Evolutionary conservation across 306 rosid genomes (phyloP).

Genomic region (Citrullus amarus): DNA sequence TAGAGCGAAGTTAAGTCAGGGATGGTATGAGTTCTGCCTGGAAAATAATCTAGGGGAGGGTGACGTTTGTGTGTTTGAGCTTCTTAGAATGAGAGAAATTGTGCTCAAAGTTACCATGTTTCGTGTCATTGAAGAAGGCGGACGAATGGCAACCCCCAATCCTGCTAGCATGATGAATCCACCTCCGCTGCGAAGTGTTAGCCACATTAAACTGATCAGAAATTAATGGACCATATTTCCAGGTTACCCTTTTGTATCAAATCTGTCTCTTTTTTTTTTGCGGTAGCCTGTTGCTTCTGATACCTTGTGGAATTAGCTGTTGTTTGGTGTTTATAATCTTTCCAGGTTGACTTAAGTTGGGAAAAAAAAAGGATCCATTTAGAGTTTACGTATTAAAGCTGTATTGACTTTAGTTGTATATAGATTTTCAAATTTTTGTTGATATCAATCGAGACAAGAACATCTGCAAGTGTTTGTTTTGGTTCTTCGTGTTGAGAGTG

Average conservation of each 20-base stretch:
- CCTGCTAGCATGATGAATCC: slow-evolving; percentile 18
- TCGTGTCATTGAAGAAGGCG: slow-evolving; percentile 54
- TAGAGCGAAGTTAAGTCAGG: slow-evolving; percentile 91
- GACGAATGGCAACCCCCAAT: slow-evolving; percentile 26
- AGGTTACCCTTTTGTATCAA: slow-evolving; percentile 3
- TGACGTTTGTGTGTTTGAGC: slow-evolving; percentile 89
- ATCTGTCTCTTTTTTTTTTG: not conserved
- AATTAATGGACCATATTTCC: slow-evolving; percentile 23
- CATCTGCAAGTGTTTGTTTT: not conserved
- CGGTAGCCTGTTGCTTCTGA: slow-evolving; percentile 9
- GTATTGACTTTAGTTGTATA: slow-evolving; percentile 7
- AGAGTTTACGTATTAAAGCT: slow-evolving; percentile 2
- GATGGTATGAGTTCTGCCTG: slow-evolving; percentile 78
- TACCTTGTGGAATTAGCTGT: not conserved
- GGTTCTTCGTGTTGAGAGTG: not conserved
- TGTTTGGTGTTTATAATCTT: slow-evolving; percentile 10
- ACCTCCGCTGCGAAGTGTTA: slow-evolving; percentile 28
- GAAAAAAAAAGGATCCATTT: not conserved
- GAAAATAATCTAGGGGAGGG: slow-evolving; percentile 95
- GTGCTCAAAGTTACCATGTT: slow-evolving; percentile 73
- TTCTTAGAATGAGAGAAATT: slow-evolving; percentile 46
- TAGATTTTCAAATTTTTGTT: slow-evolving; percentile 9
- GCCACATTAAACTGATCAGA: slow-evolving; percentile 36
- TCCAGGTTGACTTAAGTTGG: not conserved
- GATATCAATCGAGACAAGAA: not conserved